Conservation (phyloP, 371 early-diverging fungal genomes). For the Saksenaea oblongispora region DNA sequence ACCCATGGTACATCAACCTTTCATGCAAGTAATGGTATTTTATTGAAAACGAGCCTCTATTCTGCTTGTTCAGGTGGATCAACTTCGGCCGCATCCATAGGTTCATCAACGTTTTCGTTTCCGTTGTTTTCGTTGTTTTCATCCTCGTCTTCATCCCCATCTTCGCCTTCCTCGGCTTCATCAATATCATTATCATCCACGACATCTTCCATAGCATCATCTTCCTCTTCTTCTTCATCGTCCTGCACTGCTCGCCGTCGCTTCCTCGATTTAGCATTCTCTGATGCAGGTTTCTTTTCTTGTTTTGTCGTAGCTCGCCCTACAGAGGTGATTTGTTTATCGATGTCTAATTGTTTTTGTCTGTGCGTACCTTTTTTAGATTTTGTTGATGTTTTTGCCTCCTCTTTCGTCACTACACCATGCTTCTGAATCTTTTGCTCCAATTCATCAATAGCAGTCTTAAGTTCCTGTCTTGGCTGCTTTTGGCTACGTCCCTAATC, state of each 20-base stretch:
- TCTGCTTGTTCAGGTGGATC: no score
- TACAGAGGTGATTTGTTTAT: not conserved
- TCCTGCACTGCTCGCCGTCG: not conserved
- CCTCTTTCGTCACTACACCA: slow-evolving; percentile 24
- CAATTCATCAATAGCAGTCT: slow-evolving; percentile 78
- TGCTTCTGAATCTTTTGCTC: slow-evolving; percentile 58
- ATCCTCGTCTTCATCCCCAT: not conserved
- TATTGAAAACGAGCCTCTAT: no score
- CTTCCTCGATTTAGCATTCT: not conserved
- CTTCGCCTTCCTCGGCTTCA: not conserved
- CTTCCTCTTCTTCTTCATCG: not conserved
- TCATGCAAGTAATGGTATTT: no score
- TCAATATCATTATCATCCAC: not conserved
- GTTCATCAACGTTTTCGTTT: no score
- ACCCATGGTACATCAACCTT: no score
- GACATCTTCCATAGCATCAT: not conserved
- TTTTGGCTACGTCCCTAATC: slow-evolving; percentile 65
- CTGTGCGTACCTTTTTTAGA: slow-evolving; percentile 1
- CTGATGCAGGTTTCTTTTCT: not conserved
- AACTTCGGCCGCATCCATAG: no score
- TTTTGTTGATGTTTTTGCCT: slow-evolving; percentile 1
- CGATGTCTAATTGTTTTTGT: not conserved
- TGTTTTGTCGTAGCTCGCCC: not conserved
- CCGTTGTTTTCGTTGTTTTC: not conserved
- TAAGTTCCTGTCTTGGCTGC: slow-evolving; percentile 71